Evolutionary conservation across 306 rosid genomes (phyloP), one percentile per base, ranked within the genome.

Genomic region (Clitoria ternatea): DNA sequence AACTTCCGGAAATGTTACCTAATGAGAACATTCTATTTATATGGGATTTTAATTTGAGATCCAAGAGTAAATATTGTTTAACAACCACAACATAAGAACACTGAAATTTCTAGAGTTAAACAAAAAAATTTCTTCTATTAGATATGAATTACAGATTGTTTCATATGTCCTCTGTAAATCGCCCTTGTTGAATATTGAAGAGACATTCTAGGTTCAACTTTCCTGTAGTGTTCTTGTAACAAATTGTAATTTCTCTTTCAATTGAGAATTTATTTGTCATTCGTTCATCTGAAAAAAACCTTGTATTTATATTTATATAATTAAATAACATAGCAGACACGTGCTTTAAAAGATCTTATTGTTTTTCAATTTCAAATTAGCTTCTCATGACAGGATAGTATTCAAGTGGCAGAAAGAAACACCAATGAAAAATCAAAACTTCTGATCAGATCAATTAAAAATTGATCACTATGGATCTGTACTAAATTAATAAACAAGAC

Each of bases 391-490:
- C 3, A 27, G n/a, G 57, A 33, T 42, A 64, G 30, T 53, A 33
- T n/a, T 61, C 13, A 14, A 48, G 37, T 73, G 77, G 52, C 52
- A 18, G 12, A 18, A n/a, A 47, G 33, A 72, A 29, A 9, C 20
- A 48, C 40, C n/a, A 61, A 57, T 18, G 33, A 71, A 5, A 48
- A 61, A 54, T 26, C 65, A 22, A 52, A 44, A 43, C 4, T 53
- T 27, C 36, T 15, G 42, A 70, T 42, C 12, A 11, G 26, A 23
- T 59, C 32, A 61, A 11, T 45, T 24, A 63, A 77, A 52, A 75
- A 55, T 44, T 42, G 76, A 81, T 43, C 61, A 39, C 52, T 50
- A 39, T 49, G 59, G 75, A 42, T 59, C 69, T 54, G 44, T 59
- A 72, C 24, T 77, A 47, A 13, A 22, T 19, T 19, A 54, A 61